Percentiles rank a stretch among this genome's conserved stretches.
Evolutionary conservation across 768 basidiomycete genomes (phyloP).

Genomic region (Lentinula guzmanii): DNA sequence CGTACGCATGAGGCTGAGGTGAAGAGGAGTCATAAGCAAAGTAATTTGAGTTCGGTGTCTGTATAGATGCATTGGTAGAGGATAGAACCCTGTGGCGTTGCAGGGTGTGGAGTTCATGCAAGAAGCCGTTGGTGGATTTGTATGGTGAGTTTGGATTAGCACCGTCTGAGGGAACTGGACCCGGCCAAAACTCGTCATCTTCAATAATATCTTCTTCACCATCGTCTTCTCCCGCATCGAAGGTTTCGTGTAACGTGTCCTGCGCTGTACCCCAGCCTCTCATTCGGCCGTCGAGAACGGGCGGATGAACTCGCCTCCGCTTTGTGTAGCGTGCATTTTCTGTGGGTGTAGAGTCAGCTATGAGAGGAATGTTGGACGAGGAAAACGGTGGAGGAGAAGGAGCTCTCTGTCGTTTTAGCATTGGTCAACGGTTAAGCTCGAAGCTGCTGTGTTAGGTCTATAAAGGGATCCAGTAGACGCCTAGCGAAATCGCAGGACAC

Average conservation of each 20-base stretch:
- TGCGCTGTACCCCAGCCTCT: slow-evolving; percentile 37
- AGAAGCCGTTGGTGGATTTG: slow-evolving; percentile 53
- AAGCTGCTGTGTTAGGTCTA: not conserved
- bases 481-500: not conserved
- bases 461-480: not conserved
- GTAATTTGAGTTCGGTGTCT: not conserved
- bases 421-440: slow-evolving; percentile 12
- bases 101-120: slow-evolving; percentile 60
- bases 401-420: slow-evolving; percentile 53
- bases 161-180: not conserved
- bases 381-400: slow-evolving; percentile 34
- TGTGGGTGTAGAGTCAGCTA: slow-evolving; percentile 20
- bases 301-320: slow-evolving; percentile 47
- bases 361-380: slow-evolving; percentile 16
- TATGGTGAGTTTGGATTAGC: slow-evolving; percentile 35
- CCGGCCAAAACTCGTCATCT: not conserved
- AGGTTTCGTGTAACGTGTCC: slow-evolving; percentile 28
- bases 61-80: not conserved
- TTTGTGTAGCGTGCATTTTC: slow-evolving; percentile 34
- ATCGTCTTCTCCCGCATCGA: slow-evolving; percentile 22
- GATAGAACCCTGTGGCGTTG: slow-evolving; percentile 57
- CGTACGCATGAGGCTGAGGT: not conserved
- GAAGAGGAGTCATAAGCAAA: not conserved
- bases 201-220: slow-evolving; percentile 4
- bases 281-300: slow-evolving; percentile 44